Base-by-base conservation (phyloP, 192 early-diverging fungal species). In the Umbelopsis isabellina region DNA sequence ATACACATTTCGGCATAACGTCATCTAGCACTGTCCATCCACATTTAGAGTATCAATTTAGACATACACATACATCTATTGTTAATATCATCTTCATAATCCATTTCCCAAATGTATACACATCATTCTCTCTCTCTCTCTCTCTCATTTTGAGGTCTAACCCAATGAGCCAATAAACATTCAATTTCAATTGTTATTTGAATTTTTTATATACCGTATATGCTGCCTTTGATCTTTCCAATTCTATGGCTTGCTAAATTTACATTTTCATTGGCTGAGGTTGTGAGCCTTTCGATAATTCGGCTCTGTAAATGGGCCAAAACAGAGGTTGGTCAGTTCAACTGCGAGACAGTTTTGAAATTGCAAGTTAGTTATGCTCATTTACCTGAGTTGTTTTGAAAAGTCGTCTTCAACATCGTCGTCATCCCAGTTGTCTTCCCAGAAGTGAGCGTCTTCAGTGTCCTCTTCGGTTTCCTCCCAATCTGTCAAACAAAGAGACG, bases 351-450 rank as follows among this genome's bases (percentile, higher is more conserved):
- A 41, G 6, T 6, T 30, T 41, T 1, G 10, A 41, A 2, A 41
- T 4, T 4, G 37, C 10, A 6, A 41, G 10, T 10, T 41, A 41
- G 37, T 10, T 41, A 41, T 23, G 37, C 3, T 65, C 18, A 49
- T 49, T 68, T 73, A 84, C 86, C 81, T 84, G 61, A 97, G 80
- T 82, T 97, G 95, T 78, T 88, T 85, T n/a, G 95, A 91, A 79
- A 97, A 97, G 65, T 95, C 94, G 77, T 97, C 95, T 68, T 94
- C 91, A 48, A 92, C 77, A 76, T 94, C 91, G 67, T 95, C 95
- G 68, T 93, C 91, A 79, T 97, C 95, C 95, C 95, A 97, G 84
- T 92, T 90, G 46, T 94, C 91, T 53, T 92, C 88, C 94, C 94
- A 94, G 51, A 91, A 84, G 33, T 84, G 75, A 46, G 90, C 88